Base-by-base conservation (phyloP, 345 rosid species). In the Xanthoceras sorbifolium region DNA sequence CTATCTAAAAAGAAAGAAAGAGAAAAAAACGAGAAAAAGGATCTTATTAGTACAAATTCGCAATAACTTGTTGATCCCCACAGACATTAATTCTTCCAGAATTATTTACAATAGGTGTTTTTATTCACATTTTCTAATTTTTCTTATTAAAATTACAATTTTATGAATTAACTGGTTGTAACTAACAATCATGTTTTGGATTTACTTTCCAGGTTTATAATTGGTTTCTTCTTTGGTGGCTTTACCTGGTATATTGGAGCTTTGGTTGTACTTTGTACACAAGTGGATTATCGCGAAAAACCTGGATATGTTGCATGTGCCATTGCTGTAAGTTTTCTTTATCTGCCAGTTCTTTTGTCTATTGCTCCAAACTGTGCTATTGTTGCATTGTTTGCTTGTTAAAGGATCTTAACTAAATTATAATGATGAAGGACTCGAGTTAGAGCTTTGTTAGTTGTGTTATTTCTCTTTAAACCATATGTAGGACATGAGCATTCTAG, bases 221-320 rank as follows among this genome's bases (percentile, higher is more conserved):
- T 81, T 74, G 98, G 97, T 22, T 94, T 94, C 89, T 85, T 92
- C 84, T 82, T 94, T 18, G 98, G 94, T 60, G 97, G 97, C 31
- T 75, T 92, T 59, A 97, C 98, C 8, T 94, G 98, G 98, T 90
- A 94, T 64, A 67, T 90, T 32, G 98, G 97, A 64, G 82, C 94
- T 42, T 82, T 89, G 71, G 76, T 94, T 64, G 81, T 88, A 36
- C 84, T 92, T 3, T 87, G 84, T 77, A 77, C 83, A 15, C 85
- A 67, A 48, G 86, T 89, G 67, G 97, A 92, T 84, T 75, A 89
- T 74, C 88, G 92, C 75, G 97, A 94, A 74, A 94, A 94, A 78
- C 92, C 97, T 22, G 98, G 97, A 76, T 90, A 92, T 69, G 81
- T 90, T 40, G 94, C 98, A 8, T 94, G 97, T 79, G 83, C 87